These are phyloP conservation scores for Heliamphora pulchella DNA, from an alignment of 179 eudicot genomes.

Conservation along the genomic window DNA sequence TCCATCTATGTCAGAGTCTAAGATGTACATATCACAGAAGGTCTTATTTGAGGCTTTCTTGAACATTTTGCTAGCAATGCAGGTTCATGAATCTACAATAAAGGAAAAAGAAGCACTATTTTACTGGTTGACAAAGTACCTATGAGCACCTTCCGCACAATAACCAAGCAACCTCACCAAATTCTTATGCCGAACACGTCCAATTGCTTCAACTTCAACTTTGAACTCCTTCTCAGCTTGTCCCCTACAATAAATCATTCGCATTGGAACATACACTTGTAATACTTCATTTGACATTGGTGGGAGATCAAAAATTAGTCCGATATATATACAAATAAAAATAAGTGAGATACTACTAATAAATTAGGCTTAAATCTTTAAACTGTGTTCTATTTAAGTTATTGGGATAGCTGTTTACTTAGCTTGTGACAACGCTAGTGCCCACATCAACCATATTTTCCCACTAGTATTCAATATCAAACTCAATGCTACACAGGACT, in stretches of 20 bases:
- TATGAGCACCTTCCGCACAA: constrained; percentile 48
- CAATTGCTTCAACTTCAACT: constrained; percentile 47
- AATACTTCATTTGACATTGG: background rate
- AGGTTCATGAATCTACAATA: background rate
- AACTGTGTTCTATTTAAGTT: no score
- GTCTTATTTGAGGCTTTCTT: background rate
- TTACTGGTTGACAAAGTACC: constrained; percentile 19
- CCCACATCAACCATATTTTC: background rate
- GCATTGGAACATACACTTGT: background rate
- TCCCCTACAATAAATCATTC: constrained; percentile 16
- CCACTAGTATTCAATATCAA: background rate
- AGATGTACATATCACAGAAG: background rate
- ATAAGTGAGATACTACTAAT: no score
- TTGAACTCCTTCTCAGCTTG: constrained; percentile 46
- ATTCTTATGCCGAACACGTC: constrained; percentile 46
- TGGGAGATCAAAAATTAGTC: no score
- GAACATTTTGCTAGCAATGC: background rate
- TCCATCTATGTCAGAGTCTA: background rate
- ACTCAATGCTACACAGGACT: background rate
- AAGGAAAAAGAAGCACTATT: constrained; percentile 2
- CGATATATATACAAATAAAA: no score
- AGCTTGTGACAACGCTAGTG: no score
- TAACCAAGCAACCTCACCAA: constrained; percentile 43
- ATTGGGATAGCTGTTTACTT: no score
- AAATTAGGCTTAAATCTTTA: no score